Conservation (phyloP, 73 alveolate genomes). For the Paramecium tetraurelia region DNA sequence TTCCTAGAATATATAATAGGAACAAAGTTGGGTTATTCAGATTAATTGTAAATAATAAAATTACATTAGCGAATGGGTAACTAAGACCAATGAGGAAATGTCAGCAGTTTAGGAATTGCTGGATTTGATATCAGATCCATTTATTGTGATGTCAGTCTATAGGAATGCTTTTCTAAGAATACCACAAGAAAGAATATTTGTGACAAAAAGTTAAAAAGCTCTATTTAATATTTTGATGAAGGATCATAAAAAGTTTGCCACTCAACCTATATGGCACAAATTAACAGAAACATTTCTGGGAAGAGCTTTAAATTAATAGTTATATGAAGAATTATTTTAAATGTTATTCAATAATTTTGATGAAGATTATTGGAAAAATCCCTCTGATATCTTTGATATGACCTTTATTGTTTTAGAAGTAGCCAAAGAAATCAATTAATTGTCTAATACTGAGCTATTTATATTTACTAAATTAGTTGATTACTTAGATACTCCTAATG, state of each 20-base stretch:
- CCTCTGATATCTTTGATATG: not conserved
- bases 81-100: not conserved
- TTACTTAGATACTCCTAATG: not conserved
- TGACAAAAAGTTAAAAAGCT: not conserved
- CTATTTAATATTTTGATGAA: not conserved
- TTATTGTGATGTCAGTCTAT: not conserved
- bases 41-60: not conserved
- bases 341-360: constrained; percentile 20
- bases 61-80: constrained; percentile 8
- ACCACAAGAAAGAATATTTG: constrained; percentile 19
- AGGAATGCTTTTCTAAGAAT: not conserved
- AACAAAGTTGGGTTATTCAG: not conserved
- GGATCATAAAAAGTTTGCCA: not conserved
- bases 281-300: not conserved
- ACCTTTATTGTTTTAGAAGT: not conserved
- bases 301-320: not conserved
- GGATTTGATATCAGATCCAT: not conserved
- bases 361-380: constrained; percentile 4
- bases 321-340: not conserved
- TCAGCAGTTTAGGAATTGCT: not conserved
- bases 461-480: not conserved
- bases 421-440: not conserved
- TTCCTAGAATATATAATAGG: constrained; percentile 36
- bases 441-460: not conserved
- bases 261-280: not conserved